Evolutionary conservation across 2,329 filamentous ascomycete species (phyloP).

Genomic region (Exophiala calicioides): DNA sequence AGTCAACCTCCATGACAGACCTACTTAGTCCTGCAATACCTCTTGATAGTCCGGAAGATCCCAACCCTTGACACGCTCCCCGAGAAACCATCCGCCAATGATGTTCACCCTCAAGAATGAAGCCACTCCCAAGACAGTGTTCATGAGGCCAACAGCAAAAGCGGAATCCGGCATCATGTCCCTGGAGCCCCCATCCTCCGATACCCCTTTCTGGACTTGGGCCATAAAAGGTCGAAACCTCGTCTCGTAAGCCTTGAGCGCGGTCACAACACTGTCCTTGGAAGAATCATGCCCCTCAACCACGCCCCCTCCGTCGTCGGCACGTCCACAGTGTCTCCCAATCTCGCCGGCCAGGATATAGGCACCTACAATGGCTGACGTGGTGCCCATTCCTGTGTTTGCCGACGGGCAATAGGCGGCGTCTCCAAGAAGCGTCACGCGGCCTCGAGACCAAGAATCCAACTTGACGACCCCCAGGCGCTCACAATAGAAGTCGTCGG

Average conservation of each 20-base stretch:
- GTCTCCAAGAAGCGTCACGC: constrained; percentile 57
- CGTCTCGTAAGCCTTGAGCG: not conserved
- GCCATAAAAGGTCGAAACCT: not conserved
- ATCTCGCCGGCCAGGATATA: constrained; percentile 42
- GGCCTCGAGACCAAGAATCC: constrained; percentile 47
- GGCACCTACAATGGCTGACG: constrained; percentile 47
- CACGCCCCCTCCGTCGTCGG: not conserved
- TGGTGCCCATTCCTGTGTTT: constrained; percentile 56
- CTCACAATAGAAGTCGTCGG: constrained; percentile 51
- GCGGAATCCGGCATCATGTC: not conserved
- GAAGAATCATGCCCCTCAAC: not conserved
- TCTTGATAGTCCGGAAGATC: not conserved
- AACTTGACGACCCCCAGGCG: constrained; percentile 49
- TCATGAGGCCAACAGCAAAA: not conserved
- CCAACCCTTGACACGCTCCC: not conserved
- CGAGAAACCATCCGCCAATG: not conserved
- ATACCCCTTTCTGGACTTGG: not conserved
- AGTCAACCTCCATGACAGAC: too few relatives aligned
- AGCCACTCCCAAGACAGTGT: not conserved
- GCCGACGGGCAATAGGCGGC: constrained; percentile 54
- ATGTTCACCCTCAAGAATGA: not conserved
- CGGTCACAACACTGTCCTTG: not conserved
- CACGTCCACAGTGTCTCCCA: not conserved
- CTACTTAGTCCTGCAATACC: too few relatives aligned
- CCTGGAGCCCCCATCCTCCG: not conserved